Percentiles rank a stretch among this genome's conserved stretches.
Evolutionary conservation across 2,329 filamentous ascomycete species (phyloP).

Genomic region (Fusarium nelsonii): DNA sequence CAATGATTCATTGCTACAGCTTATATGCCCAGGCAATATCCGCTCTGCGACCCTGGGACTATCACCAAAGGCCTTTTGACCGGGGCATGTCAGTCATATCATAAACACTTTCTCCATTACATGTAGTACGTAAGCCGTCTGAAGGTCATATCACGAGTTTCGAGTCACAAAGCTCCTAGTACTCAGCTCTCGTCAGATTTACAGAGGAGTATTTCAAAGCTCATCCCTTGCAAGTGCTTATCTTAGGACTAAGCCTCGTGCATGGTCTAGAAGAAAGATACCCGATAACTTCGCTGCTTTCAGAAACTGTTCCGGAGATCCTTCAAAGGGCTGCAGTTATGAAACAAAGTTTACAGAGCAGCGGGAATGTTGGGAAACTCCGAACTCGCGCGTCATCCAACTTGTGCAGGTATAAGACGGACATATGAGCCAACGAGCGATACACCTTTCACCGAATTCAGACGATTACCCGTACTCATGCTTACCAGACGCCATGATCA

Average conservation of each 20-base stretch:
- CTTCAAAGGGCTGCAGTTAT: not conserved
- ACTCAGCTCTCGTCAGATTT: constrained; percentile 45
- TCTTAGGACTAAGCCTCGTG: constrained; percentile 33
- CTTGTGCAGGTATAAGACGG: constrained; percentile 26
- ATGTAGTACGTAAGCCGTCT: constrained; percentile 14
- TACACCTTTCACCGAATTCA: constrained; percentile 18
- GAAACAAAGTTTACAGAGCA: not conserved
- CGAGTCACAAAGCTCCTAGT: constrained; percentile 22
- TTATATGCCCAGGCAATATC: not conserved
- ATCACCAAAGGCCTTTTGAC: not conserved
- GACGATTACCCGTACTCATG: not conserved
- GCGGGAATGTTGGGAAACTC: not conserved
- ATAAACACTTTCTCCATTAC: constrained; percentile 1
- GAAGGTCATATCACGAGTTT: constrained; percentile 21
- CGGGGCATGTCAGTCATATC: constrained; percentile 3
- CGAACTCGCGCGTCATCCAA: constrained; percentile 24
- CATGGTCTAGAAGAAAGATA: constrained; percentile 8
- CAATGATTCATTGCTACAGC: constrained; percentile 6
- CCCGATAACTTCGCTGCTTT: constrained; percentile 9
- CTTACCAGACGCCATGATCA: constrained; percentile 26
- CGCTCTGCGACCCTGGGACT: not conserved
- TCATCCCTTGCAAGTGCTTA: constrained; percentile 46
- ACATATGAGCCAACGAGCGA: constrained; percentile 27
- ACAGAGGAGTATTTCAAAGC: constrained; percentile 28
- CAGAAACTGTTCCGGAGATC: constrained; percentile 17